Conservation (phyloP, 2,329 filamentous ascomycete species). For the Penicillium sp. region DNA sequence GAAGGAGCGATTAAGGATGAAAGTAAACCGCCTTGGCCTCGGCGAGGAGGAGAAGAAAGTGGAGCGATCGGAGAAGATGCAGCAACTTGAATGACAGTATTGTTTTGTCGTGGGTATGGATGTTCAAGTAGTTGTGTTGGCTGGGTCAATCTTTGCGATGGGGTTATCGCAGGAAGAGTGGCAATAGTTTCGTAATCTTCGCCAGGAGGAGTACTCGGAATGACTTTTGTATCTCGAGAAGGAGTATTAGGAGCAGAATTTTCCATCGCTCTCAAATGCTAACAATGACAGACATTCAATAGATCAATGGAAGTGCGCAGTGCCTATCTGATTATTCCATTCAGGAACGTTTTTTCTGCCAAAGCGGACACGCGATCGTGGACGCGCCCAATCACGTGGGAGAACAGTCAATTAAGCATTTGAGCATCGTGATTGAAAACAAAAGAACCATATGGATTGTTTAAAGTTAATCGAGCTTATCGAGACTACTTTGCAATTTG, state of each 20-base stretch:
- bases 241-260: slow-evolving; percentile 45
- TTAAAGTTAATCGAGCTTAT: background rate
- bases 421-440: background rate
- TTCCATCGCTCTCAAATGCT: slow-evolving; percentile 32
- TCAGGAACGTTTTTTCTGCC: slow-evolving; percentile 26
- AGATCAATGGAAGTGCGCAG: background rate
- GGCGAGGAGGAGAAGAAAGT: slow-evolving; percentile 42
- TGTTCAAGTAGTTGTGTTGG: slow-evolving; percentile 59
- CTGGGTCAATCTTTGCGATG: slow-evolving; percentile 57
- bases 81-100: slow-evolving; percentile 69
- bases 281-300: slow-evolving; percentile 3
- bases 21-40: slow-evolving; percentile 46
- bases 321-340: slow-evolving; percentile 11
- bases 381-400: slow-evolving; percentile 23
- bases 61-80: slow-evolving; percentile 77
- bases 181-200: slow-evolving; percentile 51
- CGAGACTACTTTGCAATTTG: no score
- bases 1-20: slow-evolving; percentile 70
- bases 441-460: background rate
- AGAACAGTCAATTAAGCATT: slow-evolving; percentile 1
- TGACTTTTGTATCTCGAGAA: slow-evolving; percentile 32
- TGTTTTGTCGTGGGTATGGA: slow-evolving; percentile 35
- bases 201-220: slow-evolving; percentile 27
- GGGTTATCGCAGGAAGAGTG: slow-evolving; percentile 48
- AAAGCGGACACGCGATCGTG: slow-evolving; percentile 21